A percentile compares a stretch with the other conserved stretches of the same genome.
These are phyloP conservation scores for Botrytis aclada DNA, from an alignment of 2,329 filamentous ascomycete species.

Conservation along the genomic window DNA sequence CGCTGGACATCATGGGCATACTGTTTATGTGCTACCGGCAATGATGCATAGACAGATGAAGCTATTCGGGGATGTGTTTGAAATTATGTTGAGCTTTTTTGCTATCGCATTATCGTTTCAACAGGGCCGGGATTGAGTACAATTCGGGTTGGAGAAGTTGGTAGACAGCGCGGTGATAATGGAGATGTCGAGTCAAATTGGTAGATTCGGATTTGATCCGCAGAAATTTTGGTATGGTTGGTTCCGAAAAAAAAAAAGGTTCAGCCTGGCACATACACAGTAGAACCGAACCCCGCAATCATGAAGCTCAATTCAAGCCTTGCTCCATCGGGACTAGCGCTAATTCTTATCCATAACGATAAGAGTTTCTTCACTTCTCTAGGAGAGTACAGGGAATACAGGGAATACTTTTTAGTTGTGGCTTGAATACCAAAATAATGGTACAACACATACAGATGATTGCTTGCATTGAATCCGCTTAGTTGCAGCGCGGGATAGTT, in stretches of 20 bases:
- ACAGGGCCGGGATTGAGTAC: not conserved
- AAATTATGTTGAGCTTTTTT: not conserved
- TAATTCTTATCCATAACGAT: not conserved
- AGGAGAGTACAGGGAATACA: not conserved
- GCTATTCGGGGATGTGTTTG: not conserved
- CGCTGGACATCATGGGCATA: constrained; percentile 31
- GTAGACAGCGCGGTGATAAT: not conserved
- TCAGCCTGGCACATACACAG: not conserved
- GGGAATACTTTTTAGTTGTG: not conserved
- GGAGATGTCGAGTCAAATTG: constrained; percentile 10
- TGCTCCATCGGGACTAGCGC: not conserved
- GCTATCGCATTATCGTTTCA: constrained; percentile 10
- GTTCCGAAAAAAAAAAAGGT: constrained; percentile 15
- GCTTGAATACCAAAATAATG: not conserved
- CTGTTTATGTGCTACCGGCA: constrained; percentile 5
- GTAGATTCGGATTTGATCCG: not conserved
- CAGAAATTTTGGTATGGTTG: constrained; percentile 19
- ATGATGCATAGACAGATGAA: constrained; percentile 10
- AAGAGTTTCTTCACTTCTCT: constrained; percentile 1
- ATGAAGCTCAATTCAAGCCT: not conserved
- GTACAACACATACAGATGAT: constrained; percentile 13
- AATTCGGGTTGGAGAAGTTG: not conserved
- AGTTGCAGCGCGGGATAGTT: constrained; percentile 9
- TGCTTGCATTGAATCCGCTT: constrained; percentile 20
- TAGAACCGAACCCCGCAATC: constrained; percentile 14